These are phyloP conservation scores for Westerdykella sp. DNA, from an alignment of 2,329 filamentous ascomycete genomes.

Conservation along the genomic window DNA sequence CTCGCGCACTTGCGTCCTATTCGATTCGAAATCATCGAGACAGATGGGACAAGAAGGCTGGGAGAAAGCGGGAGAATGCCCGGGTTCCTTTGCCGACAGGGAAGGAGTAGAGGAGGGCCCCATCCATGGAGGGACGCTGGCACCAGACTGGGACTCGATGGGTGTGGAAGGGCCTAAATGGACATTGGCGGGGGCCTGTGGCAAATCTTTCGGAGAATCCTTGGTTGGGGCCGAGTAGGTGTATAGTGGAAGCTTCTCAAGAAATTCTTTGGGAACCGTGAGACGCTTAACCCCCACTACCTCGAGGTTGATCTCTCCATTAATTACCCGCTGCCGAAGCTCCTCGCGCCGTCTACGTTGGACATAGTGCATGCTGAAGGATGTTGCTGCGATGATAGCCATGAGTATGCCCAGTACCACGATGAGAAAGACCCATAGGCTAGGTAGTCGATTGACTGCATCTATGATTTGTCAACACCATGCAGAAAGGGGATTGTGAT, in stretches of 20 bases:
- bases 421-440: conserved; percentile 72
- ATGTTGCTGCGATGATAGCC: conserved; percentile 60
- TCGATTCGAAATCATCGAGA: conserved; percentile 68
- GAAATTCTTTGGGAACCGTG: conserved; percentile 64
- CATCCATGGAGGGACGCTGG: conserved; percentile 8
- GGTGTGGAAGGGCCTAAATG: background rate
- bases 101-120: conserved; percentile 20
- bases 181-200: conserved; percentile 8
- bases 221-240: conserved; percentile 51
- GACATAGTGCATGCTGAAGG: conserved; percentile 67
- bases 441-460: conserved; percentile 57
- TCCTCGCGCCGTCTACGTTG: conserved; percentile 64
- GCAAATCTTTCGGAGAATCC: conserved; percentile 14
- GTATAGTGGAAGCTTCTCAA: conserved; percentile 72
- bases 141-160: conserved; percentile 10
- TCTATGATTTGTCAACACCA: conserved; percentile 9
- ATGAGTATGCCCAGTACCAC: conserved; percentile 66
- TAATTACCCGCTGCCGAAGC: conserved; percentile 63
- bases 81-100: conserved; percentile 6
- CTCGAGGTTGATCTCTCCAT: conserved; percentile 80
- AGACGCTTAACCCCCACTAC: conserved; percentile 76
- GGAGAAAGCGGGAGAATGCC: conserved; percentile 42
- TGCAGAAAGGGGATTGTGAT: conserved; percentile 4
- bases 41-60: conserved; percentile 90
- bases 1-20: conserved; percentile 69